Evolutionary conservation across 1,139 yeast genomes (phyloP).

Genomic region (Magnusiomyces sp.): DNA sequence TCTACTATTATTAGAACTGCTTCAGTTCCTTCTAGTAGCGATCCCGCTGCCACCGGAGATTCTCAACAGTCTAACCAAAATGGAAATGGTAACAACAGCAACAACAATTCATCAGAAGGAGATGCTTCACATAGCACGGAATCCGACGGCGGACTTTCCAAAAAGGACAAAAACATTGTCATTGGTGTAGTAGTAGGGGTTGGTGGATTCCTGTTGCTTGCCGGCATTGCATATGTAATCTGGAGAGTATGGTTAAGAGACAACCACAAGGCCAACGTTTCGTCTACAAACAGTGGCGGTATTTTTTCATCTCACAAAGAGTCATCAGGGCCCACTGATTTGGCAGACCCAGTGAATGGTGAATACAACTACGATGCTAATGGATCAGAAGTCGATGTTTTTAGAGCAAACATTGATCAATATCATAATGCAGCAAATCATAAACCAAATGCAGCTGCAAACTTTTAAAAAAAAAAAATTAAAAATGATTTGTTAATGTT

Average conservation of each 20-base stretch:
- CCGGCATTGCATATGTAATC: constrained; percentile 23
- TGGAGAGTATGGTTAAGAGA: constrained; percentile 22
- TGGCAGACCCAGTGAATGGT: neutral
- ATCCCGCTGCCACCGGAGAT: neutral
- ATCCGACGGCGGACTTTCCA: constrained; percentile 22
- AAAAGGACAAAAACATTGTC: constrained; percentile 24
- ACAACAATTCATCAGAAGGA: neutral
- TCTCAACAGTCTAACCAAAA: neutral
- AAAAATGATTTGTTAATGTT: neutral
- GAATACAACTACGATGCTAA: constrained; percentile 2
- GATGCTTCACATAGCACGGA: neutral
- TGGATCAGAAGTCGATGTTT: constrained; percentile 25
- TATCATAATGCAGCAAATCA: constrained; percentile 24
- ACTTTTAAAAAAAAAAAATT: constrained; percentile 22
- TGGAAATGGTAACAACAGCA: neutral
- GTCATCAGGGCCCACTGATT: no score
- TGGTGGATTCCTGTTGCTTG: constrained; percentile 27
- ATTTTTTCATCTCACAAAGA: neutral
- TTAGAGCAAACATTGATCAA: constrained; percentile 34
- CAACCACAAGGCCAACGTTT: constrained; percentile 1
- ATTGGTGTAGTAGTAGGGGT: constrained; percentile 31
- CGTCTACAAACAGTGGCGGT: neutral
- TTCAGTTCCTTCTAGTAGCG: neutral
- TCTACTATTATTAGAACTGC: neutral
- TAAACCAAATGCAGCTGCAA: constrained; percentile 29